Evolutionary conservation across 352 stramenopile genomes (phyloP), one percentile per base, ranked within the genome.

Genomic region (Phytophthora chlamydospora): DNA sequence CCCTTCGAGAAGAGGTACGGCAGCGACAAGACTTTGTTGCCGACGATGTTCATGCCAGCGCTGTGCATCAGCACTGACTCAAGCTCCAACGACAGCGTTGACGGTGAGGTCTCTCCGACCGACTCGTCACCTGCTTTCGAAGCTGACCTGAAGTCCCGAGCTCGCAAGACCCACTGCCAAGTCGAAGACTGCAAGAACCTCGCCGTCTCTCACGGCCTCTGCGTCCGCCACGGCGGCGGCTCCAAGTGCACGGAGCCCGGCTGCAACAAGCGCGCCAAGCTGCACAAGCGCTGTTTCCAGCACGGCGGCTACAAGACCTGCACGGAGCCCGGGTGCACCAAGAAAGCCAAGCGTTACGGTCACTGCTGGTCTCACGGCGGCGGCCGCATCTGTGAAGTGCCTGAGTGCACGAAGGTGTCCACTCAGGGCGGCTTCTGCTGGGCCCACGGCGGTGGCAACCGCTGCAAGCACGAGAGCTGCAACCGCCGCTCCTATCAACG

Each of bases 281-380:
- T 86, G 12, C 75, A 86, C 64, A 80, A 86, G 54, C 72, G 73
- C 31, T 89, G 76, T 72, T 89, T 89, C 69, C 79, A 89, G 61
- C 79, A 89, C 57, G 78, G 76, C 34, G 78, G 78, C 31, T 85
- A 69, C 66, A 87, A 90, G 59, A 87, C 70, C 58, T 91, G 82
- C 71, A 76, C 71, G 3, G 66, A 78, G 24, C 73, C 80, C 10
- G 68, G 75, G 29, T 91, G 82, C 66, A 79, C 58, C 24, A 74
- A 75, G 51, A 86, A 87, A 42, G 76, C 82, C 58, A 89, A 89
- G 56, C 78, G 79, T 0, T 87, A 87, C 39, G 82, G 82, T 39
- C 76, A 85, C 62, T 91, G 82, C 67, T 89, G 80, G 73, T 87
- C 82, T 31, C 82, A 91, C 49, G 77, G 80, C 32, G 83, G 83